Evolutionary conservation across 2,329 filamentous ascomycete genomes (phyloP).

Genomic region (Magnaporthiopsis incrustans): DNA sequence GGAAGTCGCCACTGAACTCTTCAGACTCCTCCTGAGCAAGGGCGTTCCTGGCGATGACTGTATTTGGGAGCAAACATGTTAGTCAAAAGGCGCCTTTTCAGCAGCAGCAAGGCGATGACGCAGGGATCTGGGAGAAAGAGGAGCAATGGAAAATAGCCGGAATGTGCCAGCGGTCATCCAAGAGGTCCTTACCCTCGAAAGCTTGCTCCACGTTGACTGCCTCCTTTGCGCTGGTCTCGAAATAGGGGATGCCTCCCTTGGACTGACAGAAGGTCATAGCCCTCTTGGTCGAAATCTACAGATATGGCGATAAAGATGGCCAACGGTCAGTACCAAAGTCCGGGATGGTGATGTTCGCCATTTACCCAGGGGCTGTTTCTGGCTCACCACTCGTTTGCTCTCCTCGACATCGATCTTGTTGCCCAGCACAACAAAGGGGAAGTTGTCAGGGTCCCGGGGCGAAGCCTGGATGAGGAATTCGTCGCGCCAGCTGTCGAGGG

Average conservation of each 20-base stretch:
- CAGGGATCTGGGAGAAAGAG: not conserved
- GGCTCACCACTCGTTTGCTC: constrained; percentile 77
- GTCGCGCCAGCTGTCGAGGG: constrained; percentile 95
- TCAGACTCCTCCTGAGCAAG: constrained; percentile 95
- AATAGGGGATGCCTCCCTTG: constrained; percentile 96
- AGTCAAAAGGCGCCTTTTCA: not conserved
- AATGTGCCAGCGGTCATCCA: not conserved
- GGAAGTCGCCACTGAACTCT: constrained; percentile 95
- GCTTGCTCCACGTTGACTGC: constrained; percentile 92
- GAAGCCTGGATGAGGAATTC: constrained; percentile 97
- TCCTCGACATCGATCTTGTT: constrained; percentile 99
- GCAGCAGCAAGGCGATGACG: not conserved
- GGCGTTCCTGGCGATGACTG: constrained; percentile 93
- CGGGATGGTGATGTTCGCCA: too few relatives aligned
- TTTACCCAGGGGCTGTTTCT: not conserved
- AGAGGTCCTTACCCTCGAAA: constrained; percentile 48
- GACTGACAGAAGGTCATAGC: constrained; percentile 97
- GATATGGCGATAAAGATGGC: too few relatives aligned
- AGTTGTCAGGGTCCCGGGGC: constrained; percentile 91
- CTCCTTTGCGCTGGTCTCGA: constrained; percentile 98
- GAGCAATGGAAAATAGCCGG: not conserved
- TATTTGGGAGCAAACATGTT: constrained; percentile 10
- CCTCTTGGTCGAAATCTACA: constrained; percentile 82
- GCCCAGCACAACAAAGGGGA: constrained; percentile 93
- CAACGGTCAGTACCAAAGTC: constrained; percentile 14